Base-by-base conservation (phyloP, 768 basidiomycete genomes). In the Cystofilobasidium bisporidii region DNA sequence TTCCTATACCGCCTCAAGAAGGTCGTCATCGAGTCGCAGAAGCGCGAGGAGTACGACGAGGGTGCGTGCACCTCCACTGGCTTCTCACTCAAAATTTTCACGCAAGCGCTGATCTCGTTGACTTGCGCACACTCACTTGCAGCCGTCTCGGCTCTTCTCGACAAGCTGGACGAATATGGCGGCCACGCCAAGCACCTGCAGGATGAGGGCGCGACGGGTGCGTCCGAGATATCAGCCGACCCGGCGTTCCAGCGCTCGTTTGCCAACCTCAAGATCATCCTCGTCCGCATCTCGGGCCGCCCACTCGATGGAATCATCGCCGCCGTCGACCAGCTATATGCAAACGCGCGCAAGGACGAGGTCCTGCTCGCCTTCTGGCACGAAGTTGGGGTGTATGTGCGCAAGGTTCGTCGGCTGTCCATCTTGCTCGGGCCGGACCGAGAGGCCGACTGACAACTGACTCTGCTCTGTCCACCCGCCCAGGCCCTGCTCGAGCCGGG, bases 1-100 rank as follows among this genome's bases (percentile, higher is more conserved):
- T 96, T 91, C 77, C 87, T 97, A 74, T 94, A 86, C 80, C 84
- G 94, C 17, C 82, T 85, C 9, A 97, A 97, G 82, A 97, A 96
- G 84, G 88, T 86, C 45, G 84, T 96, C 64, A 81, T 93, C 67
- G 93, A 96, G 74, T 91, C 89, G 75, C 92, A 96, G 78, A 86
- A 86, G 74, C 91, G 94, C 77, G 82, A 86, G 62, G 68, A 69
- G 43, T 69, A 69, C 63, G 68, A 69, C 26, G 68, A 64, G 20
- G 68, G 32, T 65, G 22, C 61, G 60, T 61, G n/a, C 20, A 22
- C 15, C 17, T 36, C 2, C n/a, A 10, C 30, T 32, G n/a, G 10
- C 10, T n/a, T n/a, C 9, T n/a, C n/a, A n/a, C n/a, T n/a, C n/a
- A n/a, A n/a, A n/a, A n/a, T n/a, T n/a, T n/a, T n/a, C n/a, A n/a